Evolutionary conservation across 495 filamentous ascomycete species (phyloP).

Genomic region (Aspergillus hancockii): DNA sequence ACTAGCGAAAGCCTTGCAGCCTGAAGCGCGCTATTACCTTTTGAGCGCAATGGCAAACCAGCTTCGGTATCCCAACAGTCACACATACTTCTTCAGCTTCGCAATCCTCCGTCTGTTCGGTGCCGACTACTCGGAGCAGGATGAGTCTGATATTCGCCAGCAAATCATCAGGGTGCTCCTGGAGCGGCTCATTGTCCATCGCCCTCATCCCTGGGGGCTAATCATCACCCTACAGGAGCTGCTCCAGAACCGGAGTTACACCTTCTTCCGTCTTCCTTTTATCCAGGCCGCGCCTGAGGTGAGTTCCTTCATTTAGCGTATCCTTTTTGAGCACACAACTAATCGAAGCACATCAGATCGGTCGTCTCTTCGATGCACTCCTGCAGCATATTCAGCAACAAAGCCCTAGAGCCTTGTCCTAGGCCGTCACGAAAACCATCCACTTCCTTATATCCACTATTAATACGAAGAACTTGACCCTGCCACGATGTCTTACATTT

Average conservation of each 20-base stretch:
- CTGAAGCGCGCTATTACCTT: conserved; percentile 83
- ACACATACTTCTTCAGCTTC: conserved; percentile 92
- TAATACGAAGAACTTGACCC: conserved; percentile 28
- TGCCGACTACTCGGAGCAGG: conserved; percentile 70
- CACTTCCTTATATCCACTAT: conserved; percentile 16
- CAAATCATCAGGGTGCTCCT: conserved; percentile 85
- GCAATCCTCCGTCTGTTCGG: conserved; percentile 86
- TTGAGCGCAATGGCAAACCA: conserved; percentile 85
- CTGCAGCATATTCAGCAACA: conserved; percentile 53
- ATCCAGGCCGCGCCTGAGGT: conserved; percentile 88
- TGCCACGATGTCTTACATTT: conserved; percentile 30
- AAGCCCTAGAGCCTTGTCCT: conserved; percentile 45
- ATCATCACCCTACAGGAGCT: conserved; percentile 89
- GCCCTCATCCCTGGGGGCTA: conserved; percentile 95
- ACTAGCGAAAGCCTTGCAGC: conserved; percentile 69
- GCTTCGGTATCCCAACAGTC: conserved; percentile 83
- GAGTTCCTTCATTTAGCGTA: conserved; percentile 20
- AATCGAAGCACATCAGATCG: conserved; percentile 35
- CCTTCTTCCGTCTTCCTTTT: conserved; percentile 90
- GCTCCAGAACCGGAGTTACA: conserved; percentile 82
- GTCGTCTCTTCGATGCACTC: conserved; percentile 51
- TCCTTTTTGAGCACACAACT: conserved; percentile 2
- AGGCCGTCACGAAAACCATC: conserved; percentile 23
- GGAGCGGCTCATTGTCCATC: conserved; percentile 83
- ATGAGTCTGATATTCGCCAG: conserved; percentile 80